These are phyloP conservation scores for Thuja plicata DNA, from an alignment of 83 land plant genomes.

Conservation along the genomic window DNA sequence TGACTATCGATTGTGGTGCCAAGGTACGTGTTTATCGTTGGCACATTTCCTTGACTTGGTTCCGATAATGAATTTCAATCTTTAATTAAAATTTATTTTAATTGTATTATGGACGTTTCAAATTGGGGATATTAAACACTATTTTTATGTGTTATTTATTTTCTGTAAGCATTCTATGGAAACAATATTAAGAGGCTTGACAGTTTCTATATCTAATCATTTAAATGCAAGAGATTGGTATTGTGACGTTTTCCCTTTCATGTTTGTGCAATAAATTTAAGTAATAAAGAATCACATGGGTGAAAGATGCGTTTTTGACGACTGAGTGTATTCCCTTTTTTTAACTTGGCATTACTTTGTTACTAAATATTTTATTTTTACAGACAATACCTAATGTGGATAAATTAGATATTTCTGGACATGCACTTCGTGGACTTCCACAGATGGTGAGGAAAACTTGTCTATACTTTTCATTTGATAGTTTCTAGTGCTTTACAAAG, in stretches of 20 bases:
- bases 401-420: slow-evolving; percentile 37
- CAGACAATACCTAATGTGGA: slow-evolving; percentile 96
- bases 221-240: not conserved
- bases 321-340: not conserved
- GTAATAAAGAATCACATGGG: too few relatives aligned
- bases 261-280: not conserved
- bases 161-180: not conserved
- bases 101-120: too few relatives aligned
- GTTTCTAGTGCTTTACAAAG: not conserved
- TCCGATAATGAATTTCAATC: too few relatives aligned
- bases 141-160: not conserved
- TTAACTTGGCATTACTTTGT: not conserved
- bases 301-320: not conserved
- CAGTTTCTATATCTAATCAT: not conserved
- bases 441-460: slow-evolving; percentile 68
- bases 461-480: not conserved
- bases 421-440: slow-evolving; percentile 68
- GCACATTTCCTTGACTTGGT: too few relatives aligned
- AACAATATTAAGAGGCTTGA: not conserved
- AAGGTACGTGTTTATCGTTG: too few relatives aligned
- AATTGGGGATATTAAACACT: too few relatives aligned
- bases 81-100: too few relatives aligned
- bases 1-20: too few relatives aligned
- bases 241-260: too few relatives aligned
- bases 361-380: slow-evolving; percentile 16